Conservation (phyloP, 345 rosid species). For the Corymbia maculata region DNA sequence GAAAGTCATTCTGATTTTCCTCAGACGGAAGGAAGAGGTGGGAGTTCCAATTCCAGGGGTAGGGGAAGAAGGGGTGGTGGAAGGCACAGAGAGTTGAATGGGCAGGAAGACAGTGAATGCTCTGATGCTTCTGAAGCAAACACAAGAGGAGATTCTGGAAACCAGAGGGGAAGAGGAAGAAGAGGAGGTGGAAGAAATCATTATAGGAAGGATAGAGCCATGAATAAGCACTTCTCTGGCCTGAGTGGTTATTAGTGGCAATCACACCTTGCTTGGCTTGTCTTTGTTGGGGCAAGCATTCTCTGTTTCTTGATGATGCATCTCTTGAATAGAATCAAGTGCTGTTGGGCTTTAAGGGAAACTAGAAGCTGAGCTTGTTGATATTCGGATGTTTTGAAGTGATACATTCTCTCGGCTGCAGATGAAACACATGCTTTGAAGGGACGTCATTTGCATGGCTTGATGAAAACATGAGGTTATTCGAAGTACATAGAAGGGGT, state of each 20-base stretch:
- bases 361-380: neutral
- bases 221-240: slow-evolving; percentile 64
- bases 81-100: neutral
- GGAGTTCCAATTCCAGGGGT: slow-evolving; percentile 37
- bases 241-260: slow-evolving; percentile 38
- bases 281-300: neutral
- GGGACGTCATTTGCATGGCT: neutral
- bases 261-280: neutral
- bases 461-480: neutral
- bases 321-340: neutral
- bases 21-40: slow-evolving; percentile 28
- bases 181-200: slow-evolving; percentile 40
- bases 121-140: neutral
- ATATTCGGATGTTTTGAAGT: neutral
- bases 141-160: neutral
- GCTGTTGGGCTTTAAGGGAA: neutral
- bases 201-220: slow-evolving; percentile 63
- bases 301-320: neutral
- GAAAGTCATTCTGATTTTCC: slow-evolving; percentile 20
- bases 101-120: neutral
- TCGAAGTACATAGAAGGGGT: neutral
- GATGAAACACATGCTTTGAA: neutral
- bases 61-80: slow-evolving; percentile 24
- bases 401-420: neutral
- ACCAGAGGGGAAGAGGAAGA: slow-evolving; percentile 14